Base-by-base conservation (phyloP, 2,329 filamentous ascomycete species). In the Setomelanomma holmii region DNA sequence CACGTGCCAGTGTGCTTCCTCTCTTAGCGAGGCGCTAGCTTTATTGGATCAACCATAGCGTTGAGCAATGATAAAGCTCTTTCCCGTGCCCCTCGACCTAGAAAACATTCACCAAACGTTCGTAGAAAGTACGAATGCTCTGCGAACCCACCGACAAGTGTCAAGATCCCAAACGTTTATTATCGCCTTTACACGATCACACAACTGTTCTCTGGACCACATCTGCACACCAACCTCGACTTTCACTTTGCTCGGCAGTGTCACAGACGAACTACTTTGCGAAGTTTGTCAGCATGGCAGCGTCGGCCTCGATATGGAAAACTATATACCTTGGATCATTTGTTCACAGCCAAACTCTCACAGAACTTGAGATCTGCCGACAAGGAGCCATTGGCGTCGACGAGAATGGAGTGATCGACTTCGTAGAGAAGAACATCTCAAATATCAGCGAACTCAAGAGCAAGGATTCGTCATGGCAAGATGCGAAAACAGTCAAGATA, bases 321-420 rank as follows among this genome's bases (percentile, higher is more conserved):
- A 72, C 76, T 0, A 67, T 89, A 40, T 89, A 86, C 63, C 56
- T 80, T 17, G 87, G 87, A 11, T 80, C 83, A 0, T 89, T 89
- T 64, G 81, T 88, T 11, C 83, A 89, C 66, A 84, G 70, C 67
- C 78, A 68, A 64, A 79, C 68, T 19, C 72, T 78, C 45, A 75
- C 73, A 11, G 73, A 78, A 36, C 72, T 85, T n/a, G 81, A 84
- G 33, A 79, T 81, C 53, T 75, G 75, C 24, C 70, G 76, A 33
- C 69, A 77, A 54, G 78, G 75, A 21, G 78, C 75, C 39, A 78
- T 82, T 62, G 82, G 73, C 55, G 85, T 83, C 11, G 78, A 80
- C 64, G 83, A 76, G 55, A 68, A 67, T 44, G 86, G 79, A 52
- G 79, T 75, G 42, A 86, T 83, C 64, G 78, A 71, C 51, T 80